Conservation (phyloP, 2,329 filamentous ascomycete genomes). For the Sclerotinia spermophila region DNA sequence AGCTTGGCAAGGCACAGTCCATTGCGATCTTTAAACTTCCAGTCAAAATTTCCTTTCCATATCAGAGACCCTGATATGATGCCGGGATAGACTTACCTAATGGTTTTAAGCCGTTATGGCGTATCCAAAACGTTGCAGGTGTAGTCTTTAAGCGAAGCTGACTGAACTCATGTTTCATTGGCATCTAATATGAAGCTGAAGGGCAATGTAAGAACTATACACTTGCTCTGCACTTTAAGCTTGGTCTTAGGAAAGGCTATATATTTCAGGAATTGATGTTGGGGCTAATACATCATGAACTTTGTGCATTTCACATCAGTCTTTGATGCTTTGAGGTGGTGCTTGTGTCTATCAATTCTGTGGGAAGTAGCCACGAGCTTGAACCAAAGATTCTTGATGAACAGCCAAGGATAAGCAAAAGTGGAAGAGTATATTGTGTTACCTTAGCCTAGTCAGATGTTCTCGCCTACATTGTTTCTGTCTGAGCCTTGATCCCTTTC, state of each 20-base stretch:
- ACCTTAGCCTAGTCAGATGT: too few species aligned
- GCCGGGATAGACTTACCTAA: neutral
- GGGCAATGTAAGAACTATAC: neutral
- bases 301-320: neutral
- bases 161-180: neutral
- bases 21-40: neutral
- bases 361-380: neutral
- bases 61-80: neutral
- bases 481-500: neutral
- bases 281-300: neutral
- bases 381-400: neutral
- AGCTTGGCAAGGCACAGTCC: neutral
- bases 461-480: neutral
- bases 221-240: neutral
- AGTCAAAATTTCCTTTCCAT: neutral
- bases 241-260: neutral
- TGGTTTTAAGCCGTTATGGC: neutral
- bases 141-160: neutral
- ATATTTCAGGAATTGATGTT: neutral
- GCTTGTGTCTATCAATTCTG: neutral
- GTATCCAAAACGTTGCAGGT: too few species aligned
- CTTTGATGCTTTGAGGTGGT: neutral
- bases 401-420: too few species aligned
- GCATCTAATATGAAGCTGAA: neutral
- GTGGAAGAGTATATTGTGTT: too few species aligned